Evolutionary conservation across 441 rosid species (phyloP), one percentile per base, ranked within the genome.

Genomic region (Arabidopsis hybrid): DNA sequence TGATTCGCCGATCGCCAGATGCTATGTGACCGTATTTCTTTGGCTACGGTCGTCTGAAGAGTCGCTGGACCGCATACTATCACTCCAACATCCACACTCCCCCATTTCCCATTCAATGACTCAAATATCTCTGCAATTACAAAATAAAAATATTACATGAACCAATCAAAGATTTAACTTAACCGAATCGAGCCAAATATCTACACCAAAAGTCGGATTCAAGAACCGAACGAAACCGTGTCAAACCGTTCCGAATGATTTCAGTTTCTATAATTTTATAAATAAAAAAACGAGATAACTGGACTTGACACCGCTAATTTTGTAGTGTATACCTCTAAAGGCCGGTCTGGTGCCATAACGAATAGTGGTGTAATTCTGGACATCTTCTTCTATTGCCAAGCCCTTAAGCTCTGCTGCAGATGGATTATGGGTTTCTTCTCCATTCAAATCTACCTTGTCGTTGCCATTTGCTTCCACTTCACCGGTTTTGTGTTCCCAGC

Each of bases 321-420:
- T 55, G 16, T 56, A 32, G 8, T 5, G 69, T 21, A 21, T 83
- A 91, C 98, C 97, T 87, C 78, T 74, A 83, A 91, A 88, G 73
- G 90, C 83, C 12, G 98, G 97, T 80, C 97, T 93, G 16, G 82
- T 75, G 67, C 98, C 96, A 82, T 88, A 91, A 29, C 69, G 77
- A 51, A 85, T 72, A 45, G 29, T 65, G n/a, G 82, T 85, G 26
- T 76, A 78, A 47, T 61, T 78, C 10, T 73, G 71, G 35, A 60
- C 51, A 73, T 61, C 75, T 31, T 76, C 67, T 59, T 31, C 52
- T 5, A 8, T 59, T 14, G 10, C 58, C 32, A 8, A 31, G 50
- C 81, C 71, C 26, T 77, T 46, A 4, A 66, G 67, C 26, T 67
- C 78, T 10, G 26, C 9, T 21, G 26, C 26, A 21, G 65, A 32